Conservation (phyloP, 1,139 yeast species). For the Hyphopichia wangnamkhiaoensis region DNA sequence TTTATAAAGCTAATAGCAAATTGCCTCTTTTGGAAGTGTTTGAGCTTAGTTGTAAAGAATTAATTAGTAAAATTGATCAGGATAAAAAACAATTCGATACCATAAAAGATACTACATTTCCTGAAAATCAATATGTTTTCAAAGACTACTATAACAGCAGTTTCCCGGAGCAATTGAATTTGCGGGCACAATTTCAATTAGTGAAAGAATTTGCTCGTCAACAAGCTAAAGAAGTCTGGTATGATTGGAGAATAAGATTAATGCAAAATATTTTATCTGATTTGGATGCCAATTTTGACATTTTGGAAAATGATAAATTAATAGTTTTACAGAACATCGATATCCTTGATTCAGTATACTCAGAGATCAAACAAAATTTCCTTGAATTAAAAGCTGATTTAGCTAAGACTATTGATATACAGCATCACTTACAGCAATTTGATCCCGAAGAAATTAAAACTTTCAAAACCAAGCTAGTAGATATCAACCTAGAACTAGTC, state of each 20-base stretch:
- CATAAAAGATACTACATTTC: constrained; percentile 42
- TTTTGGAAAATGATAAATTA: constrained; percentile 26
- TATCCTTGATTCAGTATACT: constrained; percentile 16
- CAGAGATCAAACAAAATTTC: constrained; percentile 13
- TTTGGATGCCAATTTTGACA: constrained; percentile 28
- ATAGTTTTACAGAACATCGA: constrained; percentile 23
- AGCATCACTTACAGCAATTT: constrained; percentile 18
- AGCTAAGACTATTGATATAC: constrained; percentile 19
- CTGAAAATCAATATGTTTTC: constrained; percentile 52
- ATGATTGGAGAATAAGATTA: constrained; percentile 56
- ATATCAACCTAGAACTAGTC: constrained; percentile 9
- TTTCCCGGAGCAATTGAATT: constrained; percentile 34
- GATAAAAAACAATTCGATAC: constrained; percentile 47
- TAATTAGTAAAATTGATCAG: constrained; percentile 50
- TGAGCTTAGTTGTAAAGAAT: constrained; percentile 54
- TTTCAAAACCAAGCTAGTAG: constrained; percentile 15
- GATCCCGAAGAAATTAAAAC: constrained; percentile 16
- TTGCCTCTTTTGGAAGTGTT: constrained; percentile 47
- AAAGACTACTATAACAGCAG: constrained; percentile 44
- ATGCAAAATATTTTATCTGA: constrained; percentile 38
- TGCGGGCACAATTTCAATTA: constrained; percentile 45
- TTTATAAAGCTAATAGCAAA: constrained; percentile 29
- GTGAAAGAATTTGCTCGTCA: constrained; percentile 52
- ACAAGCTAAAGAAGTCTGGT: constrained; percentile 57
- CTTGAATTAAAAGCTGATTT: constrained; percentile 23